These are phyloP conservation scores for Aspergillus spinulosporus DNA, from an alignment of 2,329 filamentous ascomycete species.

Conservation along the genomic window DNA sequence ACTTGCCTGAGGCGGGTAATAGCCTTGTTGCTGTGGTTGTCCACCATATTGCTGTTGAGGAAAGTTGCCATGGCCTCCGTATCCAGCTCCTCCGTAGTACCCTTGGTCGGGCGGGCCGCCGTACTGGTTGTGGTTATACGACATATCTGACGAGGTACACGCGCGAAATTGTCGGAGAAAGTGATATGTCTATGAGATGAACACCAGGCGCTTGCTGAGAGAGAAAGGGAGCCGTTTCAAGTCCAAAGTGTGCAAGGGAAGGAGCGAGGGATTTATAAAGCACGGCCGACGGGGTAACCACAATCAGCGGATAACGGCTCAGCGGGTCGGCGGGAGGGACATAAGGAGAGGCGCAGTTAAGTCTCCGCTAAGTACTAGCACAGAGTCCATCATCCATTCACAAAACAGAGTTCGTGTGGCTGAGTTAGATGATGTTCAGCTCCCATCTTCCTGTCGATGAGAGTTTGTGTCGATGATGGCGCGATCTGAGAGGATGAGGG, in stretches of 20 bases:
- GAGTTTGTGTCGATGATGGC: neutral
- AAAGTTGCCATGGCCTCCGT: slow-evolving; percentile 9
- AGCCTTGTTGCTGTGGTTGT: slow-evolving; percentile 11
- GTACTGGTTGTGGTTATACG: slow-evolving; percentile 15
- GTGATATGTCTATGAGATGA: neutral
- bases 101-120: slow-evolving; percentile 11
- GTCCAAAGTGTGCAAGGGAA: slow-evolving; percentile 1
- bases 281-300: slow-evolving; percentile 9
- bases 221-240: neutral
- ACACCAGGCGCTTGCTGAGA: neutral
- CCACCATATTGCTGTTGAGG: slow-evolving; percentile 13
- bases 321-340: slow-evolving; percentile 6
- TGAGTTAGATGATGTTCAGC: slow-evolving; percentile 7
- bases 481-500: slow-evolving; percentile 1
- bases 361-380: slow-evolving; percentile 8
- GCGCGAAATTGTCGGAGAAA: neutral
- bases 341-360: slow-evolving; percentile 11
- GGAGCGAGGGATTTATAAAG: neutral
- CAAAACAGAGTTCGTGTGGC: neutral
- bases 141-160: slow-evolving; percentile 3
- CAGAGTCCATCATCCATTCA: slow-evolving; percentile 8
- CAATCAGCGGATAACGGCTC: slow-evolving; percentile 4
- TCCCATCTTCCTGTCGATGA: neutral
- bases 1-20: slow-evolving; percentile 12
- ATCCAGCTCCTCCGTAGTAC: slow-evolving; percentile 13